phyloP scores from a whole-genome alignment of 257 asterid genomes.

The Ophiorrhiza pumila region DNA sequence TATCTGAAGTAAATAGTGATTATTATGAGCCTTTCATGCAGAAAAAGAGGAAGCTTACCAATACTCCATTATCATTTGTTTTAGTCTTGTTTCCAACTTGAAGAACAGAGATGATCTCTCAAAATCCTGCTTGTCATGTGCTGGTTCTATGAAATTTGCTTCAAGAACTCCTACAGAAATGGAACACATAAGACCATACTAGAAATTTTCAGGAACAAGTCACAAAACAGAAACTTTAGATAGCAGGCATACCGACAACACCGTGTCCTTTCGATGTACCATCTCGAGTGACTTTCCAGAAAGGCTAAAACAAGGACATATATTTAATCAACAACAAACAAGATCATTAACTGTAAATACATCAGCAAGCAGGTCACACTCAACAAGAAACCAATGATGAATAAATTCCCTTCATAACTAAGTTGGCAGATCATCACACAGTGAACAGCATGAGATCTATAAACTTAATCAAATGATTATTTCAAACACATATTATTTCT shows the following conservation, averaged over 20 bases:
- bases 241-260: conserved; percentile 61
- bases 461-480: background rate
- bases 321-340: background rate
- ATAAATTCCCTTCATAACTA: background rate
- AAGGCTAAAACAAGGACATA: conserved; percentile 52
- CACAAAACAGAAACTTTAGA: background rate
- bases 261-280: conserved; percentile 75
- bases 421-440: background rate
- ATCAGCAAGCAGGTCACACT: background rate
- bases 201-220: background rate
- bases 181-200: background rate
- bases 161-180: conserved; percentile 75
- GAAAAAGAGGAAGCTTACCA: conserved; percentile 42
- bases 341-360: background rate
- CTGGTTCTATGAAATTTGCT: conserved; percentile 93
- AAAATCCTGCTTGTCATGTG: conserved; percentile 97
- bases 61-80: conserved; percentile 74
- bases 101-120: conserved; percentile 69
- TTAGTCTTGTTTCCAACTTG: conserved; percentile 72
- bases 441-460: background rate
- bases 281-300: conserved; percentile 88
- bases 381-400: background rate
- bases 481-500: background rate
- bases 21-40: background rate
- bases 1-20: background rate